Conservation (phyloP, 495 filamentous ascomycete genomes). For the Cercophora newfieldiana region DNA sequence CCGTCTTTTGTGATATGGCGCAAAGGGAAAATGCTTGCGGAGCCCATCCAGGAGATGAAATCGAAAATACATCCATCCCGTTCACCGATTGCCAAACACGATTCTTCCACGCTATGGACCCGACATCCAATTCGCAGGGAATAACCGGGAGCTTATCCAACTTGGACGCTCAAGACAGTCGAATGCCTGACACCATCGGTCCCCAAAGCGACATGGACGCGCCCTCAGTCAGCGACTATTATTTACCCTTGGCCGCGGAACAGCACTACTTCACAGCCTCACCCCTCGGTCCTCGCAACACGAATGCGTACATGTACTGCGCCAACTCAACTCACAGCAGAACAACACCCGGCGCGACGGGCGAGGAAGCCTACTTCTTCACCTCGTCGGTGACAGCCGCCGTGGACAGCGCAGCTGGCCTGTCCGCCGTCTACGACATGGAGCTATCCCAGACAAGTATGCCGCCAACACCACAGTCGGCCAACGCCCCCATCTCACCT, state of each 20-base stretch:
- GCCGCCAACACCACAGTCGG: not conserved
- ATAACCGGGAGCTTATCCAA: conserved; percentile 3
- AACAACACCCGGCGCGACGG: conserved; percentile 1
- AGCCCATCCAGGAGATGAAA: conserved; percentile 3
- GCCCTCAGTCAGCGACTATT: conserved; percentile 4
- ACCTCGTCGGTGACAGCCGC: conserved; percentile 1
- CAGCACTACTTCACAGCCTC: not conserved
- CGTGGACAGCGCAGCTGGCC: conserved; percentile 4
- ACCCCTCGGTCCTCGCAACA: not conserved
- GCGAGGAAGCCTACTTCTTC: conserved; percentile 5
- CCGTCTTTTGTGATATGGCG: conserved; percentile 1
- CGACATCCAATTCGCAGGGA: conserved; percentile 3
- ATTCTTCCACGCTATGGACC: not conserved
- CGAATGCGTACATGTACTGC: conserved; percentile 5
- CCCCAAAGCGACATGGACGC: conserved; percentile 6
- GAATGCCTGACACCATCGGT: conserved; percentile 1
- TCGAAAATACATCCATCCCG: conserved; percentile 6
- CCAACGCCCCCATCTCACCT: conserved; percentile 6
- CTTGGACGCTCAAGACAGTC: conserved; percentile 3
- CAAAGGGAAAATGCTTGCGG: conserved; percentile 3
- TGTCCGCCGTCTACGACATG: conserved; percentile 2
- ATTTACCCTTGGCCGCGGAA: conserved; percentile 1
- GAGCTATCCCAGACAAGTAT: conserved; percentile 7
- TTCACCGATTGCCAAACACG: conserved; percentile 5
- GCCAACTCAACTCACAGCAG: conserved; percentile 5